Evolutionary conservation across 108 stramenopile genomes (phyloP).

Genomic region (Pseudonitzschia delicatissima): DNA sequence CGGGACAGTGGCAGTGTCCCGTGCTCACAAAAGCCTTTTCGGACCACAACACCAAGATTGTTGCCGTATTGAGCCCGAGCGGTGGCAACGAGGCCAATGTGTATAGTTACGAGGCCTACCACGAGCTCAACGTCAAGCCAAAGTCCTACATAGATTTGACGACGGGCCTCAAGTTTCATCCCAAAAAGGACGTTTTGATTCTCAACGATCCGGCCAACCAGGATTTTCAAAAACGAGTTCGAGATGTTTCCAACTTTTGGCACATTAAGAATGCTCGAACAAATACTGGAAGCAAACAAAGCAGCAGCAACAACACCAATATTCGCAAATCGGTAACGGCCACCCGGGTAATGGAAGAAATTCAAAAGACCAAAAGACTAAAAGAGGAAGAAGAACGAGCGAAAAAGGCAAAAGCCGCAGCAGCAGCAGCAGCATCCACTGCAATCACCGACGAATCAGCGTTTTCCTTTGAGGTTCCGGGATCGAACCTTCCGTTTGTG

Average conservation of each 20-base stretch:
- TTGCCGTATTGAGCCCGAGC: constrained; percentile 64
- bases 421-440: not conserved
- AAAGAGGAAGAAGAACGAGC: not conserved
- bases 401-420: not conserved
- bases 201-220: constrained; percentile 77
- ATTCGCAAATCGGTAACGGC: constrained; percentile 74
- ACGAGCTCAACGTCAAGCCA: constrained; percentile 80
- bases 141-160: constrained; percentile 73
- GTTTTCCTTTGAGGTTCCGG: constrained; percentile 6
- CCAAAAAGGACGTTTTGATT: constrained; percentile 67
- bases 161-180: constrained; percentile 66
- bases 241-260: constrained; percentile 75
- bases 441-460: not conserved
- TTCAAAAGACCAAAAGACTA: constrained; percentile 26
- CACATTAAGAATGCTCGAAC: constrained; percentile 57
- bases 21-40: constrained; percentile 92
- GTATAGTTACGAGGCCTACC: constrained; percentile 79
- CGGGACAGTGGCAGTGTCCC: constrained; percentile 94
- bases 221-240: constrained; percentile 26
- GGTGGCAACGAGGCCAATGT: constrained; percentile 65
- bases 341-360: constrained; percentile 76
- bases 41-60: constrained; percentile 78
- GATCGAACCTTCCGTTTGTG: constrained; percentile 44
- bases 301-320: not conserved
- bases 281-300: not conserved